Percentiles rank a stretch among this genome's conserved stretches.
These are phyloP conservation scores for Pyrenochaeta sp. DNA, from an alignment of 2,329 filamentous ascomycete species.

Conservation along the genomic window DNA sequence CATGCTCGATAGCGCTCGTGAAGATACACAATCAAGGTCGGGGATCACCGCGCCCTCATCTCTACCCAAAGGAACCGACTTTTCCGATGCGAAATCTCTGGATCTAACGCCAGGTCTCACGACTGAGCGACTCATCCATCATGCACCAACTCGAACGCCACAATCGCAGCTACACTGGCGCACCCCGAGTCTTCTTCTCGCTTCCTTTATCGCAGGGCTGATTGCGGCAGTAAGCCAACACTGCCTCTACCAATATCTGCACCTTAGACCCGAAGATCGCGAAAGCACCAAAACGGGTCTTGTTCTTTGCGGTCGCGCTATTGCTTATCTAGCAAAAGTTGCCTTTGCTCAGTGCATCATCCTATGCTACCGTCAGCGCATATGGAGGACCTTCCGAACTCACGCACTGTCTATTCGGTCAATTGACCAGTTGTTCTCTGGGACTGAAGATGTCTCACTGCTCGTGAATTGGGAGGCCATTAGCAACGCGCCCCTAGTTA, in stretches of 20 bases:
- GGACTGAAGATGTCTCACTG: slow-evolving; percentile 43
- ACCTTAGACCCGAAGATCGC: slow-evolving; percentile 33
- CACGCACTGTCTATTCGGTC: slow-evolving; percentile 41
- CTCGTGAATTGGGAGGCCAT: slow-evolving; percentile 46
- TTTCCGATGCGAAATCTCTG: no score
- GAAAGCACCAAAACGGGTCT: slow-evolving; percentile 39
- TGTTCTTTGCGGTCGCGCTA: slow-evolving; percentile 45
- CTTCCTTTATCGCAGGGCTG: slow-evolving; percentile 38
- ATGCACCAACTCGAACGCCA: slow-evolving; percentile 39
- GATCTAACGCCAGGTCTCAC: slow-evolving; percentile 31
- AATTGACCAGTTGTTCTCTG: slow-evolving; percentile 48
- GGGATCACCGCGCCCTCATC: no score
- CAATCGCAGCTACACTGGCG: slow-evolving; percentile 50
- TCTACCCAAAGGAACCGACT: no score
- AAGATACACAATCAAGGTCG: no score
- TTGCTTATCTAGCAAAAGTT: slow-evolving; percentile 48
- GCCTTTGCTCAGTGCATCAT: slow-evolving; percentile 44
- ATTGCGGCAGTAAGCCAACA: slow-evolving; percentile 43
- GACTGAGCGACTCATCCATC: slow-evolving; percentile 41
- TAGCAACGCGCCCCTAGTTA: slow-evolving; percentile 35
- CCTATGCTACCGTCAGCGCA: slow-evolving; percentile 44
- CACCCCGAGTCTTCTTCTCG: slow-evolving; percentile 35
- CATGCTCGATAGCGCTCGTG: no score
- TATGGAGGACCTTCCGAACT: slow-evolving; percentile 46
- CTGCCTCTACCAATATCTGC: slow-evolving; percentile 39